phyloP scores from a whole-genome alignment of 305 asterid species.

The Fraxinus platypoda region DNA sequence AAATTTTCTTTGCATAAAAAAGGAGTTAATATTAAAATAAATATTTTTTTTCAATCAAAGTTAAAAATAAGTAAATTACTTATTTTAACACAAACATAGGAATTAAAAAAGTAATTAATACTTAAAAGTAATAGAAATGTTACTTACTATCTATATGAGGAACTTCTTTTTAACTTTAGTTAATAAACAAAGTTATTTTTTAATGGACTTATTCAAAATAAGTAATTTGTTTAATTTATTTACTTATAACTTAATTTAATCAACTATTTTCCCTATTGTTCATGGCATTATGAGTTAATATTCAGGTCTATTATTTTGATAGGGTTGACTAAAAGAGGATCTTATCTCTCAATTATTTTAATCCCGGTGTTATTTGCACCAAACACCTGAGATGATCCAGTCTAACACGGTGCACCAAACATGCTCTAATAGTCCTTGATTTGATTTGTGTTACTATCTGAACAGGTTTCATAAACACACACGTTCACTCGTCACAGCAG shows the following conservation, averaged over 20 bases:
- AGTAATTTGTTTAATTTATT: background rate
- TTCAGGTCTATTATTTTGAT: background rate
- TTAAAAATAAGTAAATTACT: background rate
- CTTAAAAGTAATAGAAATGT: background rate
- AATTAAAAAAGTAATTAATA: no score
- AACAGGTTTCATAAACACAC: slow-evolving; percentile 65
- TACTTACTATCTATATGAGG: background rate
- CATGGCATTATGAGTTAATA: background rate
- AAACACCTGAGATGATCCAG: background rate
- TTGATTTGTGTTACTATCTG: slow-evolving; percentile 1
- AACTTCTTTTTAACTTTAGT: background rate
- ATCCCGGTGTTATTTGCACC: background rate
- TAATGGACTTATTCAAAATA: background rate
- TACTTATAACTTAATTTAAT: background rate
- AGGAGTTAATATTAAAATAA: background rate
- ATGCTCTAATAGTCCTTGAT: background rate
- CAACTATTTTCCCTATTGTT: background rate
- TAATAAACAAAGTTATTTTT: background rate
- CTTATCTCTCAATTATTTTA: background rate
- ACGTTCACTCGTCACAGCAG: slow-evolving; percentile 81
- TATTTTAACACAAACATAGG: background rate
- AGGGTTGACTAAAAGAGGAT: background rate
- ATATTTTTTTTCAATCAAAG: background rate
- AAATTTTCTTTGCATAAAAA: background rate
- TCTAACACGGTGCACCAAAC: background rate